phyloP scores from a whole-genome alignment of 495 filamentous ascomycete genomes.

The Penicillium crystallinum region DNA sequence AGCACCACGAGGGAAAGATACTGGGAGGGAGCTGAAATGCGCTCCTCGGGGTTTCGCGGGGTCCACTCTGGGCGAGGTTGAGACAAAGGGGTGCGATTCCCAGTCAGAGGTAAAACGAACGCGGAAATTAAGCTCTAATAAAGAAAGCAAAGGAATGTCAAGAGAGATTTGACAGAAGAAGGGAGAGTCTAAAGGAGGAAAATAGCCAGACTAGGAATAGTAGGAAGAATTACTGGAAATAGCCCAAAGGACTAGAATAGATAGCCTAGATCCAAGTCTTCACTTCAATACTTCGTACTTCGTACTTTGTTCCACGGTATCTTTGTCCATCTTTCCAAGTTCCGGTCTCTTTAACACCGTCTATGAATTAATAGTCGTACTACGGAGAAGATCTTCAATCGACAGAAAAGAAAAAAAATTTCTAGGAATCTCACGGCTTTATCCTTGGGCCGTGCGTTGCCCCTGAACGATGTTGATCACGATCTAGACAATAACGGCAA shows the following conservation, averaged over 20 bases:
- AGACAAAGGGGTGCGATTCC: not conserved
- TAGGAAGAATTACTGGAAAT: not conserved
- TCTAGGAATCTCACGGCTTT: not conserved
- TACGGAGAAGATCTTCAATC: too few species aligned
- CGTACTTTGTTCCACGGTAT: too few species aligned
- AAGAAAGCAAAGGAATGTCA: not conserved
- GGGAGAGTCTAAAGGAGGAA: constrained; percentile 2
- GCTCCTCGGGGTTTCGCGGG: not conserved
- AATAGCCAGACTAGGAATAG: constrained; percentile 2
- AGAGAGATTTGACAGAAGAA: not conserved
- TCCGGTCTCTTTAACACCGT: too few species aligned
- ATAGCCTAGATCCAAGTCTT: not conserved
- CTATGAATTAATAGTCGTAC: constrained; percentile 1
- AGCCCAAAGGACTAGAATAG: not conserved
- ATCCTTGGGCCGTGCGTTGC: constrained; percentile 1
- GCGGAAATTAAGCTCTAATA: not conserved
- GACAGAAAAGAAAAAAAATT: not conserved
- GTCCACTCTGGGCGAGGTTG: not conserved
- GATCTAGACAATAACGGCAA: constrained; percentile 1
- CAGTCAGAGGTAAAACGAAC: not conserved
- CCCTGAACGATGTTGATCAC: constrained; percentile 9
- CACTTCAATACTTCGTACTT: not conserved
- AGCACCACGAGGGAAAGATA: not conserved
- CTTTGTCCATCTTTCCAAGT: too few species aligned
- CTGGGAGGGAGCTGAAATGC: not conserved